Conservation (phyloP, 768 basidiomycete genomes). For the Psilocybe azurescens region DNA sequence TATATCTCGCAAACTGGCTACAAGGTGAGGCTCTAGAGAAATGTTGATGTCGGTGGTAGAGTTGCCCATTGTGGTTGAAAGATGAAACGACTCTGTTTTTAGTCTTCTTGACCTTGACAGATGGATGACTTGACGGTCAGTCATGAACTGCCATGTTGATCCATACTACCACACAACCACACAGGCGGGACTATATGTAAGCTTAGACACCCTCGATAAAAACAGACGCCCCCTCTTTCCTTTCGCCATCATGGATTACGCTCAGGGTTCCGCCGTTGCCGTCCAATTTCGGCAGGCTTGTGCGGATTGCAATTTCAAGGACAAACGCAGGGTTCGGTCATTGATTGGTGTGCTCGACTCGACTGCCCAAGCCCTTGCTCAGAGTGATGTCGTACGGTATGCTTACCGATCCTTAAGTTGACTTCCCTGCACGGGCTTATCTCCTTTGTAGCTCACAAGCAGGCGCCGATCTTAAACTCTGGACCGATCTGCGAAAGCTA, state of each 20-base stretch:
- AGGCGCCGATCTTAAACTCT: slow-evolving; percentile 52
- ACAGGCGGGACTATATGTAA: slow-evolving; percentile 23
- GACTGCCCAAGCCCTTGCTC: slow-evolving; percentile 56
- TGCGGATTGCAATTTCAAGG: slow-evolving; percentile 44
- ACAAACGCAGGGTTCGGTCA: slow-evolving; percentile 33
- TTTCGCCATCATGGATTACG: slow-evolving; percentile 25
- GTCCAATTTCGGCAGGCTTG: slow-evolving; percentile 47
- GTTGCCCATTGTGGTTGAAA: slow-evolving; percentile 26
- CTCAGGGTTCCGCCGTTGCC: slow-evolving; percentile 26
- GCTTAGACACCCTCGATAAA: slow-evolving; percentile 14
- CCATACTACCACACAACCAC: slow-evolving; percentile 10
- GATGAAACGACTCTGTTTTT: slow-evolving; percentile 15
- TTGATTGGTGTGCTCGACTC: slow-evolving; percentile 51
- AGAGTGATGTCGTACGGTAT: slow-evolving; percentile 45
- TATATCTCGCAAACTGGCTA: slow-evolving; percentile 52
- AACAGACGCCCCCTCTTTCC: slow-evolving; percentile 8
- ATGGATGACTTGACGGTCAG: slow-evolving; percentile 7
- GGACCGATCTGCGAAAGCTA: slow-evolving; percentile 56
- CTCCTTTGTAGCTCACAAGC: slow-evolving; percentile 31
- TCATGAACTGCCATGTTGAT: slow-evolving; percentile 17
- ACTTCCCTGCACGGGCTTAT: not conserved
- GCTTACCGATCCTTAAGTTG: slow-evolving; percentile 1
- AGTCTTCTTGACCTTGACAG: slow-evolving; percentile 16
- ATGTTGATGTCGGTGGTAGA: slow-evolving; percentile 51
- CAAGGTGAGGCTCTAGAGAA: slow-evolving; percentile 72